phyloP scores from a whole-genome alignment of 352 stramenopile species.

The Halophytophthora batemanensis region DNA sequence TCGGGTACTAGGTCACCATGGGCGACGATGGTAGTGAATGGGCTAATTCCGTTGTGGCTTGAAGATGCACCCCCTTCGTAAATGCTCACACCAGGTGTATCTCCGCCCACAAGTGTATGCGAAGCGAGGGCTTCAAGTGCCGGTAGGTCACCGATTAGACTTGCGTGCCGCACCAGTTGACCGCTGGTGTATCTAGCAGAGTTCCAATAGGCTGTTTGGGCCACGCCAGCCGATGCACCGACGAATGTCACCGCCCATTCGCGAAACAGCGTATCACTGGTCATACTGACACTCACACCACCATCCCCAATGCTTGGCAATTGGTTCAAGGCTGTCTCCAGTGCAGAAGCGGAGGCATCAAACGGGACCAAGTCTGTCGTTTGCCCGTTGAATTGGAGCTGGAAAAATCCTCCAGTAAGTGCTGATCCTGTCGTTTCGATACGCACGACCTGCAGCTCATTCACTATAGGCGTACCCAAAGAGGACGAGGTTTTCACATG shows the following conservation, averaged over 20 bases:
- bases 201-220: conserved; percentile 67
- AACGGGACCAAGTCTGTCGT: conserved; percentile 62
- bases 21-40: conserved; percentile 53
- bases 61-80: conserved; percentile 28
- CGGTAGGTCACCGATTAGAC: conserved; percentile 55
- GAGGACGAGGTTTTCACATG: conserved; percentile 72
- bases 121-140: conserved; percentile 20
- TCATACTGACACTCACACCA: conserved; percentile 35
- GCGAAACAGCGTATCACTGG: conserved; percentile 8
- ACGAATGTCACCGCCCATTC: conserved; percentile 72
- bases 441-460: conserved; percentile 70
- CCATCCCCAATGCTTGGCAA: conserved; percentile 50
- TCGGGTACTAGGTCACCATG: conserved; percentile 58
- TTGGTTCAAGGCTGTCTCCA: conserved; percentile 73
- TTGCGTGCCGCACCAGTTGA: conserved; percentile 40
- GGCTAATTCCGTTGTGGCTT: conserved; percentile 35
- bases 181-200: conserved; percentile 49
- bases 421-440: conserved; percentile 33
- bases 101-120: conserved; percentile 33
- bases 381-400: conserved; percentile 67
- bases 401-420: conserved; percentile 52
- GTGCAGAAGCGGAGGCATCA: conserved; percentile 45
- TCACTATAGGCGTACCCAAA: conserved; percentile 50
- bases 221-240: conserved; percentile 27
- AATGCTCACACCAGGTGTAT: conserved; percentile 26